Evolutionary conservation across 1,284 basidiomycete genomes (phyloP), one percentile per base, ranked within the genome.

Genomic region (Cryptococcus sp.): DNA sequence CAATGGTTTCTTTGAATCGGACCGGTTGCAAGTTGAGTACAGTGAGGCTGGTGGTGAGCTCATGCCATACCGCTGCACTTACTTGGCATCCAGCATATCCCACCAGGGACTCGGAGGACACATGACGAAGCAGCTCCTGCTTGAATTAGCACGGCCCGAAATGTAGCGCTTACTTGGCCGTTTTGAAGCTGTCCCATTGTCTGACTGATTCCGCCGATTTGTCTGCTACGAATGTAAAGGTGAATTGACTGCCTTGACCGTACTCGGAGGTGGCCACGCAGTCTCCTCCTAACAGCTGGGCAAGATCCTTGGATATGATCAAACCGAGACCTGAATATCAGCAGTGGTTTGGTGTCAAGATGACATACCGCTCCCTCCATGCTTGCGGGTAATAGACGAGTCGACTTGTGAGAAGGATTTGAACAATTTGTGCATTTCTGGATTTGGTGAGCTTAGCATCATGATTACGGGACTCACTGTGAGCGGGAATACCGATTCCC

Each of bases 341-440:
- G 52, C 47, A 10, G 10, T 23, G 8, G 23, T 30, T 19, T n/a
- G n/a, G 20, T 0, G 3, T 1, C 5, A 5, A 53, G 39, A 15
- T 6, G 47, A 52, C 60, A 45, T 49, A 58, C 68, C 68, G 47
- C 63, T 67, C 7, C 74, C 72, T 11, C 78, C 78, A 54, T 69
- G 77, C 22, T 66, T 71, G 5, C 78, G 52, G 0, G 77, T 73
- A 41, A 76, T 77, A 11, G 67, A 70, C 50, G 70, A 66, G 57
- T 79, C 76, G 13, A 79, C 65, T 53, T 79, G 78, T 10, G 70
- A 72, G 50, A 79, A 79, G 39, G 65, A 68, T 46, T 71, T 67
- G 66, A 79, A 79, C 3, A 79, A 66, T 56, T 72, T 69, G 59
- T 71, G 60, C 64, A 76, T 69, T 60, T 75, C 68, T 60, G 52